phyloP scores from a whole-genome alignment of 129 eudicot genomes.

The Arctium minus region DNA sequence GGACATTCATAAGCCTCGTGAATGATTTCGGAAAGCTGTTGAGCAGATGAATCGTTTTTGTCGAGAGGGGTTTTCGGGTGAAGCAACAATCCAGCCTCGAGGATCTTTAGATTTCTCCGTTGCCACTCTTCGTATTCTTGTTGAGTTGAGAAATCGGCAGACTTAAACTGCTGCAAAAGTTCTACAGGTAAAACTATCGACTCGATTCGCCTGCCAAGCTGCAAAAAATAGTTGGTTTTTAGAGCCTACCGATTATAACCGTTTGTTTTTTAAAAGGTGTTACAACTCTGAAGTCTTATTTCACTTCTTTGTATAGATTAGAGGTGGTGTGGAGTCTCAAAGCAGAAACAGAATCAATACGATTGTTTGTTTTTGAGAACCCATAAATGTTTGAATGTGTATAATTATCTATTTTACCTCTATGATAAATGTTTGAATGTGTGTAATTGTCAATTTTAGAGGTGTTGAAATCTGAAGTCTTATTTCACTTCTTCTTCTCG shows the following conservation, averaged over 20 bases:
- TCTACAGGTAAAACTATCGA: slow-evolving; percentile 73
- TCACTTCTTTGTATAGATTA: too few relatives aligned
- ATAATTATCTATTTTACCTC: too few relatives aligned
- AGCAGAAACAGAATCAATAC: too few relatives aligned
- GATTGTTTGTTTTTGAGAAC: too few relatives aligned
- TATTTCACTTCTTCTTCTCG: not conserved
- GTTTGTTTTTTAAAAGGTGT: not conserved
- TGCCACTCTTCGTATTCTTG: slow-evolving; percentile 72
- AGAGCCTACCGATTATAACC: not conserved
- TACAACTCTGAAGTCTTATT: not conserved
- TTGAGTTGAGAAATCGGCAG: slow-evolving; percentile 58
- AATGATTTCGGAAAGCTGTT: slow-evolving; percentile 55
- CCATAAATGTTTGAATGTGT: too few relatives aligned
- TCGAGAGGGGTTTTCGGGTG: slow-evolving; percentile 62
- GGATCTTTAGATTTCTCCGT: slow-evolving; percentile 59
- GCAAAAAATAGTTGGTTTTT: slow-evolving; percentile 17
- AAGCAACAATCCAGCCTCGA: slow-evolving; percentile 75
- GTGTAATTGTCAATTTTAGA: not conserved
- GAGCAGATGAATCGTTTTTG: slow-evolving; percentile 41
- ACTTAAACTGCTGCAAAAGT: slow-evolving; percentile 59
- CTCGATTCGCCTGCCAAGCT: slow-evolving; percentile 83
- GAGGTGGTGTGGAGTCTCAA: too few relatives aligned
- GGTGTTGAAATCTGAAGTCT: not conserved
- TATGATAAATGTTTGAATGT: too few relatives aligned
- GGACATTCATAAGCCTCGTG: slow-evolving; percentile 43